Evolutionary conservation across 2,329 filamentous ascomycete genomes (phyloP), one percentile per base, ranked within the genome.

Genomic region (Intubia oerlemansii): DNA sequence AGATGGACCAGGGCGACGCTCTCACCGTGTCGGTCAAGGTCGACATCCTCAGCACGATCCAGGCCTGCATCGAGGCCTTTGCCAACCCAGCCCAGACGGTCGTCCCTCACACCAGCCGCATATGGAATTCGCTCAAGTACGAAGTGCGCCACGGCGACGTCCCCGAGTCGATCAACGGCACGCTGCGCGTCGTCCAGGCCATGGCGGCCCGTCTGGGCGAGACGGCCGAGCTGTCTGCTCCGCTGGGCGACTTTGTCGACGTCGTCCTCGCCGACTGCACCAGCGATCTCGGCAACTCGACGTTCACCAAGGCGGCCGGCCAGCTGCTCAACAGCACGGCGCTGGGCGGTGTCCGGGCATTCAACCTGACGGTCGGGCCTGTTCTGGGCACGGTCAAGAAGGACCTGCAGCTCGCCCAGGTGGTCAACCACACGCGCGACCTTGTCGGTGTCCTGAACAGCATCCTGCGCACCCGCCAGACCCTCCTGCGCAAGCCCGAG

Each of bases 51-150:
- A 54, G 53, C 32, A 69, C 65, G 0, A 53, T 68, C 20, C 52
- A 57, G 27, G 58, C 60, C 5, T 69, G 62, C 33, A 39, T 68
- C 12, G 51, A 54, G 10, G 42, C 52, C 17, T 69, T 66, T 33
- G 43, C 51, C 2, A 45, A 58, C 22, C 49, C 57, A 0, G 46
- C 55, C 19, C 47, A 56, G 30, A 59, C 53, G 7, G 41, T 68
- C 10, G 49, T 48, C 2, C 62, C 64, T 0, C 56, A 59, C 27
- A 47, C 53, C 12, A 50, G 56, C 28, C 53, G 57, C 25, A 56
- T 67, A 26, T 70, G 65, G 65, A 51, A 52, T 17, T 63, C 62
- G n/a, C 55, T 70, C 26, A 70, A 69, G 41, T 69, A 66, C 34
- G 65, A 70, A 36, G 65, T 69, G 10, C 59, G 65, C 19, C 67